phyloP scores from a whole-genome alignment of 345 rosid genomes.

The Rubroshorea leprosula region DNA sequence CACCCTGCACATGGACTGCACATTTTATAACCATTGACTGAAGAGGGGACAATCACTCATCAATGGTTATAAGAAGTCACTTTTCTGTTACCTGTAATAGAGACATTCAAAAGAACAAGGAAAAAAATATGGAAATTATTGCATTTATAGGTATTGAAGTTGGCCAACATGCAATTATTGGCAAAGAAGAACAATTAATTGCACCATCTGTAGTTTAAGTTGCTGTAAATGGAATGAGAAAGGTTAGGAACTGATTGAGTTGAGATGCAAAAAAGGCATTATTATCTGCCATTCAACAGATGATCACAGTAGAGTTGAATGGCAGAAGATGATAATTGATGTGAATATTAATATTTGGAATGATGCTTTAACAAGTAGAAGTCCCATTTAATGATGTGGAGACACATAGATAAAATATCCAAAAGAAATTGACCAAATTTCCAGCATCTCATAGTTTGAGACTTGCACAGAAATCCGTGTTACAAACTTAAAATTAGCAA shows the following conservation, averaged over 20 bases:
- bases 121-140: too few relatives aligned
- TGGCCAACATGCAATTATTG: not conserved
- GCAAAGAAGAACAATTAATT: not conserved
- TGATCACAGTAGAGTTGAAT: too few relatives aligned
- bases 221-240: not conserved
- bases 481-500: not conserved
- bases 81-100: too few relatives aligned
- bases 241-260: not conserved
- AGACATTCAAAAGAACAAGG: too few relatives aligned
- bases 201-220: not conserved
- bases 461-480: conserved; percentile 1
- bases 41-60: too few relatives aligned
- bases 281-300: too few relatives aligned
- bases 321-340: not conserved
- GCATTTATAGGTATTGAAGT: too few relatives aligned
- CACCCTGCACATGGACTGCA: too few relatives aligned
- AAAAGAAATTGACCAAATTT: not conserved
- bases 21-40: too few relatives aligned
- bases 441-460: not conserved
- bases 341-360: not conserved
- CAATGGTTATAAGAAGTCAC: too few relatives aligned
- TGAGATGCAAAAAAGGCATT: too few relatives aligned
- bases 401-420: not conserved
- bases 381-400: not conserved
- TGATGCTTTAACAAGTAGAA: not conserved